phyloP scores from a whole-genome alignment of 202 grass and related monocot species.

The Zoysia matrella region DNA sequence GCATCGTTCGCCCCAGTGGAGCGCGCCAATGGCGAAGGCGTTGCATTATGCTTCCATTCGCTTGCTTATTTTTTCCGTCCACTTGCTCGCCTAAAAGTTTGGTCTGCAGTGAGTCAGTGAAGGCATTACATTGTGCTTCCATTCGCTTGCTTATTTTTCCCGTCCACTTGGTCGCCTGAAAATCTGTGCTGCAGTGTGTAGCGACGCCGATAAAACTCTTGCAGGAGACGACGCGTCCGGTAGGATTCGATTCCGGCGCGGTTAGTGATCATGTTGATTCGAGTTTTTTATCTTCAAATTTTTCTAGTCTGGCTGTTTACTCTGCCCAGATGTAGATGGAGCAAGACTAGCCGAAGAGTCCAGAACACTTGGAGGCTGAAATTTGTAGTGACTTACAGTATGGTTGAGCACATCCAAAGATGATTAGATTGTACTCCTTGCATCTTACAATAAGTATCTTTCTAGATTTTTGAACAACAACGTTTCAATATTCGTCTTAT shows the following conservation, averaged over 20 bases:
- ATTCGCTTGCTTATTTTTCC: background rate
- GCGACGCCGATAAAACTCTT: background rate
- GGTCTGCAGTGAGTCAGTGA: background rate
- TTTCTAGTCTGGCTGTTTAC: no score
- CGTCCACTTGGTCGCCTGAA: slow-evolving; percentile 1
- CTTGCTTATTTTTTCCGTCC: background rate
- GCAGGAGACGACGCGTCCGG: background rate
- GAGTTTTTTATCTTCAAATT: no score
- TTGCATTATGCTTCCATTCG: background rate
- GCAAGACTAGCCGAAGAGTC: no score
- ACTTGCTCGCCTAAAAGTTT: background rate
- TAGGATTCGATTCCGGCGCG: background rate
- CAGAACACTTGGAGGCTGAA: background rate
- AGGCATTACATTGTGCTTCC: background rate
- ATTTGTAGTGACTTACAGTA: background rate
- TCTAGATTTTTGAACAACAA: no score
- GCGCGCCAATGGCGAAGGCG: background rate
- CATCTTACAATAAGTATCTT: no score
- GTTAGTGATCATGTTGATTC: background rate
- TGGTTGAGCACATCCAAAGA: no score
- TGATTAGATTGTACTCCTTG: no score
- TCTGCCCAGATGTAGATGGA: no score
- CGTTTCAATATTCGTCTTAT: no score
- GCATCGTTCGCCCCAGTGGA: background rate
- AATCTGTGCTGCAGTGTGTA: background rate